These are phyloP conservation scores for Talaromyces ruber DNA, from an alignment of 495 filamentous ascomycete species.

Conservation along the genomic window DNA sequence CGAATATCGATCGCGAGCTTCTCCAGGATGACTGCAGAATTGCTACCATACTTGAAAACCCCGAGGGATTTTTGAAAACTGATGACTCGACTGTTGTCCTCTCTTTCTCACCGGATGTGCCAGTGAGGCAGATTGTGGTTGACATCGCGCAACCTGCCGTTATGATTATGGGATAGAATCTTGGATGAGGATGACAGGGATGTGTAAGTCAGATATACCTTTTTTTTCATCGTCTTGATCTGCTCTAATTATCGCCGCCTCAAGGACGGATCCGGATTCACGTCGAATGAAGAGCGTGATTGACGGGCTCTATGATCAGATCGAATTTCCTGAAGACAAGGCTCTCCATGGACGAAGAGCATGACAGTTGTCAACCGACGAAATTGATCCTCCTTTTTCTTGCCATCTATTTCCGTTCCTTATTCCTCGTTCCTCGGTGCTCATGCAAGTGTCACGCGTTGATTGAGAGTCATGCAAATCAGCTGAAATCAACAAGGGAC, in stretches of 20 bases:
- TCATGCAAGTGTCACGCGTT: not conserved
- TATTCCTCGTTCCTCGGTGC: not conserved
- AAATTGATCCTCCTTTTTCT: not conserved
- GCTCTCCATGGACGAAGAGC: constrained; percentile 14
- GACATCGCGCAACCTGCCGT: constrained; percentile 22
- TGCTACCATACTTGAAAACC: constrained; percentile 15
- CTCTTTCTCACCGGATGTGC: constrained; percentile 22
- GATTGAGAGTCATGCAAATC: not conserved
- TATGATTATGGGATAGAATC: constrained; percentile 26
- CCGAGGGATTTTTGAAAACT: constrained; percentile 23
- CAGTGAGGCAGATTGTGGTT: constrained; percentile 25
- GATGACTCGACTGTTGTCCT: constrained; percentile 22
- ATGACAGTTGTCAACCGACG: not conserved
- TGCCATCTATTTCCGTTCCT: not conserved
- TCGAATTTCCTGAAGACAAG: constrained; percentile 9
- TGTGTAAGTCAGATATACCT: not conserved
- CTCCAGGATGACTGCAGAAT: constrained; percentile 12
- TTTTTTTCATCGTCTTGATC: not conserved
- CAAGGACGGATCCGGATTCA: constrained; percentile 19
- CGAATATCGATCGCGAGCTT: constrained; percentile 10
- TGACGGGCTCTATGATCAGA: constrained; percentile 11
- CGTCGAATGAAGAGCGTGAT: constrained; percentile 13
- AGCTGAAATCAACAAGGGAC: not conserved
- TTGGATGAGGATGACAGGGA: not conserved
- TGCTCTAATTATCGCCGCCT: constrained; percentile 3